phyloP scores from a whole-genome alignment of 1,139 yeast genomes.

The Suhomyces panamericanus region DNA sequence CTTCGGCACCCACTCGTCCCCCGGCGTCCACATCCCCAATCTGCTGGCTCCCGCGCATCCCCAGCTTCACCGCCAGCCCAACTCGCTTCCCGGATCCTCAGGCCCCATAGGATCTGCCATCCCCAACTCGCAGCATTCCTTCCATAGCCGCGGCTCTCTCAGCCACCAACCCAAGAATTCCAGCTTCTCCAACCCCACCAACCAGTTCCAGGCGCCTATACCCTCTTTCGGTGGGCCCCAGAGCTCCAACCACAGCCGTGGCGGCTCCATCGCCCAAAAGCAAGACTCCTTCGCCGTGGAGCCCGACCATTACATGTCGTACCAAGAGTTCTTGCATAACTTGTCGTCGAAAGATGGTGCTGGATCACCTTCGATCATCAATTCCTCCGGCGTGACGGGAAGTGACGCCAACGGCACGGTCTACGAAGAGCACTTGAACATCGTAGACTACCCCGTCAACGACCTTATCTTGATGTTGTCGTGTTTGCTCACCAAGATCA shows the following conservation, averaged over 20 bases:
- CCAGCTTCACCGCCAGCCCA: slow-evolving; percentile 11
- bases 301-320: slow-evolving; percentile 50
- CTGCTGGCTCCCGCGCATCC: slow-evolving; percentile 5
- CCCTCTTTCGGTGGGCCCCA: background rate
- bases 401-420: slow-evolving; percentile 7
- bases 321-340: slow-evolving; percentile 41
- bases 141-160: slow-evolving; percentile 4
- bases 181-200: background rate
- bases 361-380: slow-evolving; percentile 9
- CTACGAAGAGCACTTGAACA: slow-evolving; percentile 63
- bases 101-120: slow-evolving; percentile 8
- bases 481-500: slow-evolving; percentile 78
- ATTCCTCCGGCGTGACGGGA: background rate
- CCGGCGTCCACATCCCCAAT: slow-evolving; percentile 11
- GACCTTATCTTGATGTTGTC: slow-evolving; percentile 83
- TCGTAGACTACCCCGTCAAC: slow-evolving; percentile 80
- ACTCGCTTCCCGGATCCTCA: slow-evolving; percentile 10
- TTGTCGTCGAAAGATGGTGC: slow-evolving; percentile 27
- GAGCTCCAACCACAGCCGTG: background rate
- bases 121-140: slow-evolving; percentile 1
- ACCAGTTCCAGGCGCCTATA: background rate
- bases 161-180: slow-evolving; percentile 4
- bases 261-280: background rate
- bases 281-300: slow-evolving; percentile 17
- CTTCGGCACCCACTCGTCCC: slow-evolving; percentile 5